Conservation (phyloP, 1,284 basidiomycete species). For the Coriolopsis trogii region DNA sequence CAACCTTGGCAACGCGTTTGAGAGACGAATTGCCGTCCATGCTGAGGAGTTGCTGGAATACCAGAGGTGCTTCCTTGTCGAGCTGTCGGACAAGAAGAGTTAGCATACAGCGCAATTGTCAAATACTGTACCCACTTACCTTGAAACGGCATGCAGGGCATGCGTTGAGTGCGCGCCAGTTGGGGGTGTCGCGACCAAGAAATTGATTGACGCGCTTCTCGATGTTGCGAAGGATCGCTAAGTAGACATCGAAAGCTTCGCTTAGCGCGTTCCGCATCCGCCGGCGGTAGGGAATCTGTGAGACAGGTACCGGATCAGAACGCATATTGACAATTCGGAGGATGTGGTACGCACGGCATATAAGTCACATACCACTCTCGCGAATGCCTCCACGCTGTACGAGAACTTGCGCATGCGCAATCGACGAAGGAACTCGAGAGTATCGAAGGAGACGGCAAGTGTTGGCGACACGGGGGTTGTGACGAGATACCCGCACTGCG, state of each 20-base stretch:
- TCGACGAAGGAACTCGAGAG: constrained; percentile 32
- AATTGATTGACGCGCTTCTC: constrained; percentile 17
- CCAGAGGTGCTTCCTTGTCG: constrained; percentile 27
- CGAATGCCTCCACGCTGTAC: constrained; percentile 38
- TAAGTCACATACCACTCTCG: constrained; percentile 36
- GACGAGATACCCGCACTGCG: constrained; percentile 11
- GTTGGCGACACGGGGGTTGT: constrained; percentile 20
- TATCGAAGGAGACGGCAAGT: constrained; percentile 34
- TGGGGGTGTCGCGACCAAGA: constrained; percentile 25
- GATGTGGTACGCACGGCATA: constrained; percentile 31
- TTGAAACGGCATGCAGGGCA: constrained; percentile 36
- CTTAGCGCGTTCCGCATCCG: constrained; percentile 20
- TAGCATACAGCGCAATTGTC: too few species aligned
- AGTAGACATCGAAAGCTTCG: constrained; percentile 34
- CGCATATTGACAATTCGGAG: background rate
- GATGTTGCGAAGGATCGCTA: constrained; percentile 24
- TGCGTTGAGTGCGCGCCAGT: constrained; percentile 32
- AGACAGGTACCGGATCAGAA: background rate
- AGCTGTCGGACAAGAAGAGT: constrained; percentile 22
- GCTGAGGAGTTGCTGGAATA: constrained; percentile 22
- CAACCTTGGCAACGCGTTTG: constrained; percentile 27
- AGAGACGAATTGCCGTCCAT: constrained; percentile 35
- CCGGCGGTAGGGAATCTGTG: constrained; percentile 13
- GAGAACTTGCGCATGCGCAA: constrained; percentile 28
- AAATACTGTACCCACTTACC: too few species aligned